Base-by-base conservation (phyloP, 495 filamentous ascomycete genomes). In the Aspergillus baeticus region DNA sequence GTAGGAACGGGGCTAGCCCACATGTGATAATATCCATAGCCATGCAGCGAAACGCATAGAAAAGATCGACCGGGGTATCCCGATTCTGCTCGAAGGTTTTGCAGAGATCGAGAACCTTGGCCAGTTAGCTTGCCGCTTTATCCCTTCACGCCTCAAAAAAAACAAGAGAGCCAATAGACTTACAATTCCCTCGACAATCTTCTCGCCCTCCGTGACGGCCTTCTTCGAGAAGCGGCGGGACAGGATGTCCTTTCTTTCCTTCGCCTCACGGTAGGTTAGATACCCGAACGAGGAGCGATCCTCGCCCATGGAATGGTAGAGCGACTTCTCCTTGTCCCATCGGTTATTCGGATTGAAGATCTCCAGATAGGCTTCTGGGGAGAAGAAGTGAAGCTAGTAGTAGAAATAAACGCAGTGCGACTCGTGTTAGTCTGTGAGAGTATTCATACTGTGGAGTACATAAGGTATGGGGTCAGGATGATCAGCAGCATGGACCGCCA, bases 21-120 rank as follows among this genome's bases (percentile, higher is more conserved):
- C 52, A 47, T 11, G 52, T 55, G 20, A 55, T 55, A 0, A 55
- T 42, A 39, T 55, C 52, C 10, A 55, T 17, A 1, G 52, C 22
- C 52, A 55, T 55, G 42, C 52, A 55, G n/a, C 52, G 52, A 10
- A 55, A 55, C 10, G 52, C 52, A 38, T 55, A 55, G 33, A 46
- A 47, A 0, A 55, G 52, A 13, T 55, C 52, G 11, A 55, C 18
- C 0, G 52, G 23, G 6, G 18, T 21, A 13, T 31, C 8, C n/a
- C 33, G 3, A n/a, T 55, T 55, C 20, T 45, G 10, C 14, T 37
- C 42, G 21, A 55, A 45, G 6, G 52, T 46, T 31, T 38, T 17
- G 42, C 52, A 55, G 8, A 55, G 31, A 15, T 46, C 52, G 5
- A 55, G 18, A 3, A 55, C 42, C 41, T 44, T 18, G 5, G 20